Percentiles rank a stretch among this genome's conserved stretches.
Conservation (phyloP, 768 basidiomycete genomes). For the Lactarius hatsudake region DNA sequence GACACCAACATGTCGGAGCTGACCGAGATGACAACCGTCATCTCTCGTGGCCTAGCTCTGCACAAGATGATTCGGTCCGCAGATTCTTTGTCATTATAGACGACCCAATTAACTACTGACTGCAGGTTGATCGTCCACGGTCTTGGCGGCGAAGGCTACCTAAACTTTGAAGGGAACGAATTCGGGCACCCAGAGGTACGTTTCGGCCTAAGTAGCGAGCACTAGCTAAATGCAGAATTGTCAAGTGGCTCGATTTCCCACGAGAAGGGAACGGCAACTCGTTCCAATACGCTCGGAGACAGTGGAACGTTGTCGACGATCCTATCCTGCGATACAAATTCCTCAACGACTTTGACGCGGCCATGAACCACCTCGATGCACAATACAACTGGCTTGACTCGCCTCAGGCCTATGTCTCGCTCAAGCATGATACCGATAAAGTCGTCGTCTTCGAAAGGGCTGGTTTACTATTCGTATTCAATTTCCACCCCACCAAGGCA, state of each 20-base stretch:
- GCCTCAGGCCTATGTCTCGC: conserved; percentile 85
- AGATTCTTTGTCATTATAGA: not conserved
- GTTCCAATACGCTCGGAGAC: conserved; percentile 94
- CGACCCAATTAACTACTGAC: conserved; percentile 11
- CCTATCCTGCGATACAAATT: conserved; percentile 83
- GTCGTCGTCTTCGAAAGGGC: conserved; percentile 92
- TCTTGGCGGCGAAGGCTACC: conserved; percentile 94
- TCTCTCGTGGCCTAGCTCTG: conserved; percentile 85
- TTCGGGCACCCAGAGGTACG: conserved; percentile 95
- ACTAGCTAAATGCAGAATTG: conserved; percentile 2
- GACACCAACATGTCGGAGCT: conserved; percentile 95
- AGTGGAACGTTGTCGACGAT: conserved; percentile 96
- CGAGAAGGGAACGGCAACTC: conserved; percentile 94
- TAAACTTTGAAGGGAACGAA: conserved; percentile 98
- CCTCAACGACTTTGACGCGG: conserved; percentile 88
- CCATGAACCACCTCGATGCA: conserved; percentile 86
- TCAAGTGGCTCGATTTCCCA: conserved; percentile 98
- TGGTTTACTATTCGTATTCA: conserved; percentile 92
- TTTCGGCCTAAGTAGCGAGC: conserved; percentile 10
- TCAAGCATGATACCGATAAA: conserved; percentile 94
- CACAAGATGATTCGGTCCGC: conserved; percentile 96
- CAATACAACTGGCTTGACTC: conserved; percentile 82
- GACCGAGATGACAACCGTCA: conserved; percentile 73
- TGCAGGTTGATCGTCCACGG: conserved; percentile 82
- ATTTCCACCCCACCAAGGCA: conserved; percentile 90